A percentile compares a stretch with the other conserved stretches of the same genome.
Evolutionary conservation across 2,329 filamentous ascomycete genomes (phyloP).

Genomic region (Proliferodiscus dingleyae): DNA sequence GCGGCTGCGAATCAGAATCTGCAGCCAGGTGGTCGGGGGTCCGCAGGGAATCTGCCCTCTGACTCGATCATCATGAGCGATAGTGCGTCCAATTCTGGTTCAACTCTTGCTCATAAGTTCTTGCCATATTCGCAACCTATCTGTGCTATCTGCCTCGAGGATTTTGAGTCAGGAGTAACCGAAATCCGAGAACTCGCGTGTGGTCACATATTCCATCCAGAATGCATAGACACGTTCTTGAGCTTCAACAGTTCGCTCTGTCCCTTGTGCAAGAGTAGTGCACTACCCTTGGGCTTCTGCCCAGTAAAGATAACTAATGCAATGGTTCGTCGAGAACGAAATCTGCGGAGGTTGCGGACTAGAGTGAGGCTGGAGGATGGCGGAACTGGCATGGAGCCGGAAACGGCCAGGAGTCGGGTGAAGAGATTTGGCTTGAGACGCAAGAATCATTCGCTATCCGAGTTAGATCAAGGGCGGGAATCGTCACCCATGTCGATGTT

Average conservation of each 20-base stretch:
- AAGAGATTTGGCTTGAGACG: conserved; percentile 10
- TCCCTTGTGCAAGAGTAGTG: conserved; percentile 82
- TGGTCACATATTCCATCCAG: conserved; percentile 87
- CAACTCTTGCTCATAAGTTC: conserved; percentile 20
- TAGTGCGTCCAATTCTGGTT: no score
- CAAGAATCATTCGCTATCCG: conserved; percentile 6
- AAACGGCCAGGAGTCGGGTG: conserved; percentile 6
- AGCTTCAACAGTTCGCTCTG: conserved; percentile 77
- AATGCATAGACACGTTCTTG: conserved; percentile 85
- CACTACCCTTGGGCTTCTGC: conserved; percentile 64
- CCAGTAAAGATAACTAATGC: conserved; percentile 69
- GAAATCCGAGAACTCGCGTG: conserved; percentile 83
- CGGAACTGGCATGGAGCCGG: conserved; percentile 1
- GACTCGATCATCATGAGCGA: no score
- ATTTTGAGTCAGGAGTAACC: conserved; percentile 65
- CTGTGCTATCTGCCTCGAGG: conserved; percentile 86
- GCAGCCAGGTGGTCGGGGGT: not conserved
- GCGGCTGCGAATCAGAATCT: conserved; percentile 1
- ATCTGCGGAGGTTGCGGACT: conserved; percentile 47
- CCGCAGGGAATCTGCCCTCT: not conserved
- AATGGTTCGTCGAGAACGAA: conserved; percentile 79
- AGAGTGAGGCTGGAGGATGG: conserved; percentile 19
- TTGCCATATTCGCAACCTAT: conserved; percentile 66
- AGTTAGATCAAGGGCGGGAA: conserved; percentile 1
- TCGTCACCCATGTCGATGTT: conserved; percentile 5